These are phyloP conservation scores for Tagetes erecta DNA, from an alignment of 129 eudicot genomes.

Conservation along the genomic window DNA sequence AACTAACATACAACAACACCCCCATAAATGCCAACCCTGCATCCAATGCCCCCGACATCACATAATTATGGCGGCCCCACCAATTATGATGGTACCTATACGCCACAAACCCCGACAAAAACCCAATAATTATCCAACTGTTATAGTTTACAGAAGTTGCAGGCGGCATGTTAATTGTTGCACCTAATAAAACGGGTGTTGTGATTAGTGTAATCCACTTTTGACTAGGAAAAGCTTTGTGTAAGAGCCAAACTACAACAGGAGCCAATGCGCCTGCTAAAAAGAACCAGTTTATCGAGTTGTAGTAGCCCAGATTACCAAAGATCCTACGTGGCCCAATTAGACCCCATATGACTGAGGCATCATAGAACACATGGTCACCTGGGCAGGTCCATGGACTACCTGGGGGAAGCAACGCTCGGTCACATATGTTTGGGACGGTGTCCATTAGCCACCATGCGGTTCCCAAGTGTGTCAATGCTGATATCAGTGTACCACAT, in stretches of 20 bases:
- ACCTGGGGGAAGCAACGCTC: constrained; percentile 54
- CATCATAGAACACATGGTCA: constrained; percentile 88
- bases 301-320: constrained; percentile 73
- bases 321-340: constrained; percentile 83
- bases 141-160: constrained; percentile 86
- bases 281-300: constrained; percentile 78
- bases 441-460: constrained; percentile 90
- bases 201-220: constrained; percentile 56
- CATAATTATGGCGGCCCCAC: constrained; percentile 84
- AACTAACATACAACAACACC: constrained; percentile 57
- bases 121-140: constrained; percentile 86
- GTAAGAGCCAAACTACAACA: constrained; percentile 60
- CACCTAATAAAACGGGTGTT: constrained; percentile 65
- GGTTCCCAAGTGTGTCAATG: constrained; percentile 69
- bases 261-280: constrained; percentile 81
- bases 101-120: constrained; percentile 71
- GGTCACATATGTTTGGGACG: constrained; percentile 60
- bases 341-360: constrained; percentile 89
- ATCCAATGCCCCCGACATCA: constrained; percentile 80
- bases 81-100: constrained; percentile 64
- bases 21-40: constrained; percentile 95
- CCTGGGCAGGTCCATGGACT: constrained; percentile 93
- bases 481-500: constrained; percentile 65
- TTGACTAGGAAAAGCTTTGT: constrained; percentile 68
- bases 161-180: constrained; percentile 72